Evolutionary conservation across 1,139 yeast genomes (phyloP), one percentile per base, ranked within the genome.

Genomic region (Hemisphaericaspora lyxosophila): DNA sequence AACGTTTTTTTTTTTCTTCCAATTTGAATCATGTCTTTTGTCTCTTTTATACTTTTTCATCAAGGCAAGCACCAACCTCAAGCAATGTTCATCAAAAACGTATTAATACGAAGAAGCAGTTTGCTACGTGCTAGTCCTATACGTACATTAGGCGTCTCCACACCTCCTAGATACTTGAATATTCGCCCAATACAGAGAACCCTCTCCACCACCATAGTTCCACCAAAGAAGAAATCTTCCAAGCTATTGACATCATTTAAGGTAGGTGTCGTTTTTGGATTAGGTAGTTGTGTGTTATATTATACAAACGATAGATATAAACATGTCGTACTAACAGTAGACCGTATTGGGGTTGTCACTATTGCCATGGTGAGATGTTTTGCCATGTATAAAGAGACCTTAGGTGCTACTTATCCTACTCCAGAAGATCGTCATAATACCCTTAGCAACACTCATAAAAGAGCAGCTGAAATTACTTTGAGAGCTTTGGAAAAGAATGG

Each of bases 401-500:
- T 90, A 29, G 70, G 67, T 14, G 62, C 54, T 8, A 67, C 71
- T 7, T 82, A 68, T 49, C 65, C 55, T 2, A 51, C 68, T 6
- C 70, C 67, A 1, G 75, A 73, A n/a, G 82, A 74, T 7, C 72
- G 83, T 34, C 54, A 61, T 2, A 50, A 56, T 7, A 92, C 83
- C 0, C 60, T 90, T 35, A 63, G 75, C 6, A 63, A 70, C 33
- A 66, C 74, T 39, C 98, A 92, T 58, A 60, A 70, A 44, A 68
- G 69, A 40, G 92, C 96, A 34, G 97, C 98, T 0, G 59, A 70
- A 13, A 82, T 89, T 35, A 87, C 97, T 0, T 70, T 88, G 43
- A 65, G 67, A 39, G 97, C 97, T 0, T 66, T 92, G 27, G 92
- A 88, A 51, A 72, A 70, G 25, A 92, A 92, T 54, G 97, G 96